Conservation (phyloP, 1,139 yeast species). For the Candida albicans region DNA sequence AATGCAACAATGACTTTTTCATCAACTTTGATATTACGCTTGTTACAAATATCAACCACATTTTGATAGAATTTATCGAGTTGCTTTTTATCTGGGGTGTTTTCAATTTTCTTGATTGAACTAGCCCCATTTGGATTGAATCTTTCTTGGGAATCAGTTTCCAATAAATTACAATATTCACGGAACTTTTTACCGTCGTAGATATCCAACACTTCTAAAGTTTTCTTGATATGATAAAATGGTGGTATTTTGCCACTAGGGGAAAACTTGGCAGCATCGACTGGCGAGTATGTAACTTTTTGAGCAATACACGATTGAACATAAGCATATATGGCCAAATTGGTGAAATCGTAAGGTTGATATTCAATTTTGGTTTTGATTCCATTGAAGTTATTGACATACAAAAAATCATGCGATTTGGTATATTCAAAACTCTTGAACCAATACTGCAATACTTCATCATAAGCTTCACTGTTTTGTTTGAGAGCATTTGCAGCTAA, state of each 20-base stretch:
- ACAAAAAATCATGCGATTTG: slow-evolving; percentile 1
- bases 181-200: slow-evolving; percentile 7
- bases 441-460: background rate
- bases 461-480: background rate
- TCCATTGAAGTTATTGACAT: background rate
- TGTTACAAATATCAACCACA: slow-evolving; percentile 25
- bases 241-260: slow-evolving; percentile 29
- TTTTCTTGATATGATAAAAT: slow-evolving; percentile 19
- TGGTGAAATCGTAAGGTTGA: slow-evolving; percentile 19
- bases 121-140: slow-evolving; percentile 38
- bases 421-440: slow-evolving; percentile 12
- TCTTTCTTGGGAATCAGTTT: slow-evolving; percentile 9
- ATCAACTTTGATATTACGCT: slow-evolving; percentile 24
- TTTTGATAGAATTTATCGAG: slow-evolving; percentile 27
- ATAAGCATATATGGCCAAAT: slow-evolving; percentile 37
- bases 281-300: slow-evolving; percentile 22
- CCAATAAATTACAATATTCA: slow-evolving; percentile 2
- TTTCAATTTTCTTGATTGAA: slow-evolving; percentile 25
- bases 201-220: slow-evolving; percentile 15
- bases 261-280: slow-evolving; percentile 31
- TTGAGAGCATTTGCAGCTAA: background rate
- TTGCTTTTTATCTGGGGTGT: slow-evolving; percentile 21
- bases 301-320: slow-evolving; percentile 31
- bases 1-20: slow-evolving; percentile 34
- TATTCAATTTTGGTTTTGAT: slow-evolving; percentile 6